Percentiles rank a stretch among this genome's conserved stretches.
Evolutionary conservation across 331 rosid genomes (phyloP).

Genomic region (Cydonia oblonga): DNA sequence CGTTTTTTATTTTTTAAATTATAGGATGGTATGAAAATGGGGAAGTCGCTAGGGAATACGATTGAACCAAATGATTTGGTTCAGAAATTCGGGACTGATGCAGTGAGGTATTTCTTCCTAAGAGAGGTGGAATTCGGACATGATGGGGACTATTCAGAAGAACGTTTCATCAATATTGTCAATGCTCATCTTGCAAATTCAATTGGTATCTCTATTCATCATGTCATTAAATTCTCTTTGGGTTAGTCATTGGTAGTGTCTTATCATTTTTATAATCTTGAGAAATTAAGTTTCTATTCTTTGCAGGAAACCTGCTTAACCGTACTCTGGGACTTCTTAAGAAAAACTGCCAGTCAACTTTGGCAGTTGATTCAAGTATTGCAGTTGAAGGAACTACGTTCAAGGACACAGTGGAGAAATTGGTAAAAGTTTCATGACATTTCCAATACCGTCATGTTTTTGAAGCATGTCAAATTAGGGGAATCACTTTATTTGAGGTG

Average conservation of each 20-base stretch:
- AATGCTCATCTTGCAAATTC: constrained; percentile 98
- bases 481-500: not conserved
- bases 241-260: not conserved
- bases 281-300: constrained; percentile 10
- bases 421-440: constrained; percentile 34
- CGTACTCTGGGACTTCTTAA: constrained; percentile 85
- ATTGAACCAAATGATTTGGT: constrained; percentile 92
- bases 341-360: constrained; percentile 80
- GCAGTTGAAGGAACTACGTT: constrained; percentile 74
- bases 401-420: constrained; percentile 54
- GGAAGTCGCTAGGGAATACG: constrained; percentile 88
- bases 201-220: constrained; percentile 39
- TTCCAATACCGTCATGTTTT: not conserved
- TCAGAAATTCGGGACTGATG: constrained; percentile 71
- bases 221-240: constrained; percentile 3
- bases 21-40: constrained; percentile 99
- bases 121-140: constrained; percentile 87
- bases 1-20: constrained; percentile 48
- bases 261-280: not conserved
- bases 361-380: constrained; percentile 51
- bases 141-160: constrained; percentile 95
- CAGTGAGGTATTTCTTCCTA: constrained; percentile 89
- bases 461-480: not conserved
- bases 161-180: constrained; percentile 77
- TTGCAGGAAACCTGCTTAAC: constrained; percentile 88